phyloP scores from a whole-genome alignment of 495 filamentous ascomycete genomes.

The Neurospora sp. region DNA sequence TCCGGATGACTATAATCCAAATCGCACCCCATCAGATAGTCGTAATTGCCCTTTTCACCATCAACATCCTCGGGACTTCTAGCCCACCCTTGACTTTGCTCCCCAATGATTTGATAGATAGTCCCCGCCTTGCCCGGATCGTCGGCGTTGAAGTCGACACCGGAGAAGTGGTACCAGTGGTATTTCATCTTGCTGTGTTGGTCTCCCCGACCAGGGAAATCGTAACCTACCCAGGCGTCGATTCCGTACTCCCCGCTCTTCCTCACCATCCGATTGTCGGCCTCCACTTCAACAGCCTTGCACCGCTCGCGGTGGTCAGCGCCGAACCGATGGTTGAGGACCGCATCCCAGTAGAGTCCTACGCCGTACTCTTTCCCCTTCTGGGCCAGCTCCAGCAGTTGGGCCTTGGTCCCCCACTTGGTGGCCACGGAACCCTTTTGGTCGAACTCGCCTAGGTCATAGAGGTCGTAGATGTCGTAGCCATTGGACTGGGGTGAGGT shows the following conservation, averaged over 20 bases:
- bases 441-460: slow-evolving; percentile 68
- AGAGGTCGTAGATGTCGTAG: slow-evolving; percentile 72
- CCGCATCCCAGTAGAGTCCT: slow-evolving; percentile 62
- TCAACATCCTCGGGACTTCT: slow-evolving; percentile 41
- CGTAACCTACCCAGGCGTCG: slow-evolving; percentile 57
- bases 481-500: slow-evolving; percentile 53
- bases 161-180: slow-evolving; percentile 61
- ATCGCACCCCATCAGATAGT: slow-evolving; percentile 52
- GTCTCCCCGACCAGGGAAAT: slow-evolving; percentile 51
- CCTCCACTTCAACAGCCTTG: slow-evolving; percentile 51
- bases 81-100: slow-evolving; percentile 53
- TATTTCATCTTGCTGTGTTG: slow-evolving; percentile 54
- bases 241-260: slow-evolving; percentile 53
- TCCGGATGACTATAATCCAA: slow-evolving; percentile 58
- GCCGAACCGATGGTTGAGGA: slow-evolving; percentile 67
- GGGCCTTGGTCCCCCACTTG: slow-evolving; percentile 62
- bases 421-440: slow-evolving; percentile 56
- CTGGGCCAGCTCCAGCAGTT: slow-evolving; percentile 44
- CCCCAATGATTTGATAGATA: slow-evolving; percentile 58
- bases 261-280: slow-evolving; percentile 44
- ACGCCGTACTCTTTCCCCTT: slow-evolving; percentile 44
- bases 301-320: slow-evolving; percentile 55
- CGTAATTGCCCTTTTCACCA: slow-evolving; percentile 56
- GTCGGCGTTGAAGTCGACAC: slow-evolving; percentile 55
- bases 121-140: slow-evolving; percentile 39